A percentile compares a stretch with the other conserved stretches of the same genome.
phyloP scores from a whole-genome alignment of 257 asterid species.

The Solanum arcanum region DNA sequence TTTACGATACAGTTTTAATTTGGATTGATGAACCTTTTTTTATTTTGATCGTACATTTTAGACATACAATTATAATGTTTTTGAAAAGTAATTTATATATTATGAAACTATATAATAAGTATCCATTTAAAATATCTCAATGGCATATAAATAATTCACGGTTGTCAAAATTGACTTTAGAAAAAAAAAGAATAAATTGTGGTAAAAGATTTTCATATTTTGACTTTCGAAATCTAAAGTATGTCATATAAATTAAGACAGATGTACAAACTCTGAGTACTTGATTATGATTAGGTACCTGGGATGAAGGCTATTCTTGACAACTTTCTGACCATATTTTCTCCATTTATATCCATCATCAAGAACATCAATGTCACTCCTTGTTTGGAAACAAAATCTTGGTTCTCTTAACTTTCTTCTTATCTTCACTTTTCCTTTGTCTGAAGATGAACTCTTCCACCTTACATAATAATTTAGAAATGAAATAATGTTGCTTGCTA shows the following conservation, averaged over 20 bases:
- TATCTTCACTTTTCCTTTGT: constrained; percentile 65
- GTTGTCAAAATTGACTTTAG: neutral
- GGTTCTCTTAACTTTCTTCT: constrained; percentile 89
- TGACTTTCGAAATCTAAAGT: neutral
- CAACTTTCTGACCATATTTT: constrained; percentile 91
- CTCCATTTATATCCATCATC: constrained; percentile 99
- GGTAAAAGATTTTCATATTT: neutral
- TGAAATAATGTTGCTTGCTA: neutral
- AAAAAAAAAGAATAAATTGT: neutral
- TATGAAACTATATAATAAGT: neutral
- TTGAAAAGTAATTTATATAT: neutral
- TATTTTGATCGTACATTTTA: too few relatives aligned
- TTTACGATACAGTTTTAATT: too few relatives aligned
- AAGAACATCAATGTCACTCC: constrained; percentile 93
- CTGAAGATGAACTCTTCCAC: constrained; percentile 65
- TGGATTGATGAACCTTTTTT: too few relatives aligned
- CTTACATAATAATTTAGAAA: constrained; percentile 17
- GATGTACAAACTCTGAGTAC: too few relatives aligned
- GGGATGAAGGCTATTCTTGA: constrained; percentile 95
- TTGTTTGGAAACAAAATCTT: constrained; percentile 90
- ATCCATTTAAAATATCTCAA: too few relatives aligned
- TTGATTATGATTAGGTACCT: constrained; percentile 26
- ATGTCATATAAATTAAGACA: neutral
- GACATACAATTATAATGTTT: too few relatives aligned
- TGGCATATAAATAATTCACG: too few relatives aligned